A percentile compares a stretch with the other conserved stretches of the same genome.
These are phyloP conservation scores for Wallacemonas collosoma DNA, from an alignment of 208 protist genomes.

Conservation along the genomic window DNA sequence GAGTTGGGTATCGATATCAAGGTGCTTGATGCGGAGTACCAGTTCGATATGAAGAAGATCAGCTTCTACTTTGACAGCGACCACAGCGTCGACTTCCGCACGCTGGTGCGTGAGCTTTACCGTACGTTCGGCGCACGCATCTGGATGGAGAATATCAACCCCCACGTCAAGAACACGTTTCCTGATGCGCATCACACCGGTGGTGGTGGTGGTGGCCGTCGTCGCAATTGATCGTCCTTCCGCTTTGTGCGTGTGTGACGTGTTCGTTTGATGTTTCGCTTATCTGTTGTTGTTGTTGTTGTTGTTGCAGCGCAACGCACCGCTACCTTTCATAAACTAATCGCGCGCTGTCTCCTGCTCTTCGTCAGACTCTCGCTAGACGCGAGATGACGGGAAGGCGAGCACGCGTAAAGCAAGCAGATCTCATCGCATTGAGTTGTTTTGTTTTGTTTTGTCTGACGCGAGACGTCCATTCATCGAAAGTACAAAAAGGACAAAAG, in stretches of 20 bases:
- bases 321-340: no score
- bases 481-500: no score
- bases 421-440: not conserved
- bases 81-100: constrained; percentile 88
- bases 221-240: constrained; percentile 2
- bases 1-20: constrained; percentile 86
- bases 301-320: no score
- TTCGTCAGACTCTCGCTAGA: no score
- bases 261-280: not conserved
- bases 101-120: constrained; percentile 89
- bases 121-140: constrained; percentile 89
- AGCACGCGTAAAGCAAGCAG: not conserved
- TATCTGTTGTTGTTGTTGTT: no score
- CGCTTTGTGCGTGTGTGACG: not conserved
- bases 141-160: constrained; percentile 93
- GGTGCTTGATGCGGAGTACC: constrained; percentile 87
- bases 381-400: no score
- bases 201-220: constrained; percentile 14
- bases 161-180: constrained; percentile 84
- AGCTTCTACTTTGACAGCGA: constrained; percentile 93
- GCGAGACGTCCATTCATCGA: no score
- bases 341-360: no score
- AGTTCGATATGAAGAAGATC: constrained; percentile 94
- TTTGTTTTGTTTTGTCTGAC: no score
- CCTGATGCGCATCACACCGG: constrained; percentile 28